These are phyloP conservation scores for Erythrophleum ivorense DNA, from an alignment of 331 rosid species.

Conservation along the genomic window DNA sequence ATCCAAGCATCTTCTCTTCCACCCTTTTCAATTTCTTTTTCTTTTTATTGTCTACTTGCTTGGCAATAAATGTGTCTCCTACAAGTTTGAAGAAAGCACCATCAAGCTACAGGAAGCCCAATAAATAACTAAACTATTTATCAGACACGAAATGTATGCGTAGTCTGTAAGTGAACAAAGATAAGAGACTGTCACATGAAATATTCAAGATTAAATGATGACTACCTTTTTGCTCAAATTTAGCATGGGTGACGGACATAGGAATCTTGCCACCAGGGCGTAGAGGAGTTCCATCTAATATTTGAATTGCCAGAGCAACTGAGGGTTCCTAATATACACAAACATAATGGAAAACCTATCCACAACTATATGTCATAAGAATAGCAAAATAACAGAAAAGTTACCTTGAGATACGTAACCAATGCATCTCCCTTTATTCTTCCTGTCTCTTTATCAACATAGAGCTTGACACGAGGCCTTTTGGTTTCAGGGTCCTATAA, in stretches of 20 bases:
- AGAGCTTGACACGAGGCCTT: slow-evolving; percentile 89
- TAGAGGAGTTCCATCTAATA: slow-evolving; percentile 89
- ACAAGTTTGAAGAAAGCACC: slow-evolving; percentile 43
- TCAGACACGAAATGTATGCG: neutral
- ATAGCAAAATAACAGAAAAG: slow-evolving; percentile 27
- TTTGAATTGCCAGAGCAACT: slow-evolving; percentile 78
- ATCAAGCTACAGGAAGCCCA: slow-evolving; percentile 36
- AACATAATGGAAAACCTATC: slow-evolving; percentile 36
- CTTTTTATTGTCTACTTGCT: slow-evolving; percentile 89
- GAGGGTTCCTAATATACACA: slow-evolving; percentile 76
- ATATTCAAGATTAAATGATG: slow-evolving; percentile 20
- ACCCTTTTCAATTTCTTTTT: slow-evolving; percentile 84
- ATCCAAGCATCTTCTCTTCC: slow-evolving; percentile 97
- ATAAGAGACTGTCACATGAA: slow-evolving; percentile 16
- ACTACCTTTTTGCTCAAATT: slow-evolving; percentile 96
- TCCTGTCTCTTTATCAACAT: slow-evolving; percentile 81
- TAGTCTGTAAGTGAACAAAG: neutral
- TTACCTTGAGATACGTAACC: slow-evolving; percentile 91
- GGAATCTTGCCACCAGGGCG: slow-evolving; percentile 76
- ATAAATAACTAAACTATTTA: slow-evolving; percentile 30
- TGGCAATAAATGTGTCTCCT: slow-evolving; percentile 83
- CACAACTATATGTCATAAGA: slow-evolving; percentile 34
- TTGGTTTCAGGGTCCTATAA: slow-evolving; percentile 85
- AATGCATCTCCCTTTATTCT: slow-evolving; percentile 88
- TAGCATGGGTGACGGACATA: slow-evolving; percentile 89